Evolutionary conservation across 192 early-diverging fungal species (phyloP), one percentile per base, ranked within the genome.

Genomic region (Coemansia sp.): DNA sequence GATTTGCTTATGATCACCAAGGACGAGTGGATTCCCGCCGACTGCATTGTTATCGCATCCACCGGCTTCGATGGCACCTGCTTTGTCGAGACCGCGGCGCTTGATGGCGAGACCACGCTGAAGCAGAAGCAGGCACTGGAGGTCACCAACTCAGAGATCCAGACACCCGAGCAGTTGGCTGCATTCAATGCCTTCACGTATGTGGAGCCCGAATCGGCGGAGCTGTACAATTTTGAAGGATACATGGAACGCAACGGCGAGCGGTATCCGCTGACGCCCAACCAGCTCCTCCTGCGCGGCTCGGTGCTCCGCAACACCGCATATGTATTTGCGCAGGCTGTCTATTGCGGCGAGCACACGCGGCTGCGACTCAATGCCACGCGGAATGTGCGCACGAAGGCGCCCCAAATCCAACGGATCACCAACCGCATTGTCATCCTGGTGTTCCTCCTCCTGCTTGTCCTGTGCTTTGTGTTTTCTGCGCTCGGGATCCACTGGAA

Each of bases 81-180:
- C 62, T 94, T 88, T 85, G 88, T 95, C 40, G 93, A 95, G 72
- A 95, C 94, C 0, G 88, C 93, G 0, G 88, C 91, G 13, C 80
- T 95, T 60, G 94, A 95, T 71, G 94, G 94, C 42, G 94, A 95
- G 66, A 93, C 93, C 15, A 94, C 93, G 84, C 81, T 95, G 41
- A 95, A 95, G 83, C 91, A 92, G 71, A 79, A 88, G 63, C 90
- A 92, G 67, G 89, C 89, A 12, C 74, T 92, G 56, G 85, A 83
- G 45, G 82, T 66, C 11, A 92, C 87, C 21, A 87, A 87, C 69
- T 32, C 56, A 15, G 82, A 61, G 26, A 75, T 85, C 45, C 78
- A 77, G 65, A 78, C 83, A 5, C 69, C 74, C 69, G 76, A 77
- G 69, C 79, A 85, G 73, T 69, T 85, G 51, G 74, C 64, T 0